A percentile compares a stretch with the other conserved stretches of the same genome.
phyloP scores from a whole-genome alignment of 139 green algal genomes.

The Picochlorum costavermella region DNA sequence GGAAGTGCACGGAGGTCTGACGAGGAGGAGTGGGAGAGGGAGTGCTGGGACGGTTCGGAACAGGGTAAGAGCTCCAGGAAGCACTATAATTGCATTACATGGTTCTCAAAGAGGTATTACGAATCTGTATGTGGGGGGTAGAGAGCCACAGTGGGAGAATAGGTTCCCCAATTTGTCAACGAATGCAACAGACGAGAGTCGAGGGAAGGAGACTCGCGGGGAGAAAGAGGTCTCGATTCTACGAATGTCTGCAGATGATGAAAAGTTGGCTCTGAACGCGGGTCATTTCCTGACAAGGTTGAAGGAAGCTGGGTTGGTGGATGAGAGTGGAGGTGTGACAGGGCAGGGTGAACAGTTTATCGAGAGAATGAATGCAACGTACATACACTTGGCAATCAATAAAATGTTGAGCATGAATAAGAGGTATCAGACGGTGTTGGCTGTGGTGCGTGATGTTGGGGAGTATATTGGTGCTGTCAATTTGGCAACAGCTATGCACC shows the following conservation, averaged over 20 bases:
- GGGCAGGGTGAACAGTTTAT: conserved; percentile 3
- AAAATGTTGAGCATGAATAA: conserved; percentile 16
- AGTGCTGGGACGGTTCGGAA: too few relatives aligned
- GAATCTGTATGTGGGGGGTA: too few relatives aligned
- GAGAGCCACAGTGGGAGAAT: too few relatives aligned
- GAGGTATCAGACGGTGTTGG: conserved; percentile 30
- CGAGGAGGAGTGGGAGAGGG: too few relatives aligned
- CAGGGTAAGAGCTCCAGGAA: too few relatives aligned
- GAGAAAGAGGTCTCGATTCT: background rate
- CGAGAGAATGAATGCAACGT: conserved; percentile 10
- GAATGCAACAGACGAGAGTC: background rate
- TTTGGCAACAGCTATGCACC: conserved; percentile 53
- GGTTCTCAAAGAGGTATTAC: too few relatives aligned
- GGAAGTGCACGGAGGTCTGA: too few relatives aligned
- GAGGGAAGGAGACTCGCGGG: background rate
- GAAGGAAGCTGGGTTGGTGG: conserved; percentile 13
- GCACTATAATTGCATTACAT: too few relatives aligned
- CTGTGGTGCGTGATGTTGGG: conserved; percentile 33
- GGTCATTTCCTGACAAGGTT: conserved; percentile 9
- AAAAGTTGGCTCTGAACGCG: background rate
- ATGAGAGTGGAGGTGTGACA: conserved; percentile 2
- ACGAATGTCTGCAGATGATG: conserved; percentile 5
- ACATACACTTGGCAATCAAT: conserved; percentile 29
- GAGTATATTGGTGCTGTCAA: conserved; percentile 59
- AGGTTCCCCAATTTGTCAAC: background rate